These are phyloP conservation scores for Erysimum cheiranthoides DNA, from an alignment of 345 rosid species.

Conservation along the genomic window DNA sequence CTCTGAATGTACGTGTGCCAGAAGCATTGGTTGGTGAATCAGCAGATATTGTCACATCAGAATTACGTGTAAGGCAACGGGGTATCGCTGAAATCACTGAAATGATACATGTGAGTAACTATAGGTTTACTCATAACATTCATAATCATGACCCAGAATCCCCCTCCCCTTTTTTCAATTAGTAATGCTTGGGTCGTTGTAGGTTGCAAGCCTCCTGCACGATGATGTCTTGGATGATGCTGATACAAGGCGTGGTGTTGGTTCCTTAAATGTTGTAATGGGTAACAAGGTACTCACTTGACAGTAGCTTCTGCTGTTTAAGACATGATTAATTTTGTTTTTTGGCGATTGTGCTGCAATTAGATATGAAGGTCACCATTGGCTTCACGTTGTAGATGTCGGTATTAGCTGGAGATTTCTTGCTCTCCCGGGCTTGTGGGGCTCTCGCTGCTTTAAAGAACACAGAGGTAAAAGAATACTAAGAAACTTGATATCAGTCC, in stretches of 20 bases:
- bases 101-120: conserved; percentile 90
- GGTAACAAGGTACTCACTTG: conserved; percentile 74
- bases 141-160: background rate
- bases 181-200: conserved; percentile 26
- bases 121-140: background rate
- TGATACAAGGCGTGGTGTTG: conserved; percentile 85
- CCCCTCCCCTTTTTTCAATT: background rate
- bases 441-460: conserved; percentile 84
- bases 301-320: background rate
- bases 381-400: conserved; percentile 63
- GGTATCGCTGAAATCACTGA: conserved; percentile 87
- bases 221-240: conserved; percentile 98
- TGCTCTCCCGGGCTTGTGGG: conserved; percentile 90
- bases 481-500: background rate
- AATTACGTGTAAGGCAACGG: conserved; percentile 82
- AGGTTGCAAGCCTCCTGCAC: conserved; percentile 95
- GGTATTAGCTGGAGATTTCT: conserved; percentile 91
- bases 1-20: conserved; percentile 60
- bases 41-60: conserved; percentile 50
- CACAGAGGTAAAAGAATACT: conserved; percentile 65
- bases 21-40: conserved; percentile 45
- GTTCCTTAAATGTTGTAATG: conserved; percentile 85
- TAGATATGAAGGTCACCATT: conserved; percentile 1
- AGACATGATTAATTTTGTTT: background rate
- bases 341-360: conserved; percentile 1